phyloP scores from a whole-genome alignment of 139 green algal genomes.

The Monoraphidium neglectum region DNA sequence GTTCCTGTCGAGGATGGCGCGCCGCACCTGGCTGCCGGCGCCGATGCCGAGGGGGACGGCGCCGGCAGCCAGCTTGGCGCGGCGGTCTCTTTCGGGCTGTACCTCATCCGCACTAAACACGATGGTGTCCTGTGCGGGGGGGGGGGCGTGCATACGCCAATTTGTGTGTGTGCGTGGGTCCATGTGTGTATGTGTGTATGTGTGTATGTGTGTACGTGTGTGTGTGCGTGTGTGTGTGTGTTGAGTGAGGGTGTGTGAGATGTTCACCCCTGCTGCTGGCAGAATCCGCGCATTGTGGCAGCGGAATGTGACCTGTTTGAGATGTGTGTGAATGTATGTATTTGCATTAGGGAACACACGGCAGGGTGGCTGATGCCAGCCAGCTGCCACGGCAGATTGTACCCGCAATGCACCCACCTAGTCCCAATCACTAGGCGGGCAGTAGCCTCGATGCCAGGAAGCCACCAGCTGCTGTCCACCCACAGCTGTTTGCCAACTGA shows the following conservation, averaged over 20 bases:
- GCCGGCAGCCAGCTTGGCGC: background rate
- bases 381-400: too few relatives aligned
- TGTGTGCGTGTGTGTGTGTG: too few relatives aligned
- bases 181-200: background rate
- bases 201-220: background rate
- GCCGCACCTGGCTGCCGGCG: conserved; percentile 67
- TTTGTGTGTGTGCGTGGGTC: background rate
- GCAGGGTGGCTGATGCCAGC: too few relatives aligned
- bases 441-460: background rate
- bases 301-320: too few relatives aligned
- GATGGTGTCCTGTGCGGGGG: conserved; percentile 40
- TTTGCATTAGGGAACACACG: too few relatives aligned
- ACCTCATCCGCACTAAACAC: conserved; percentile 69
- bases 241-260: too few relatives aligned
- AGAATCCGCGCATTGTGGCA: too few relatives aligned
- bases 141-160: too few relatives aligned
- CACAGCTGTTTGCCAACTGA: background rate
- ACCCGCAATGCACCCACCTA: too few relatives aligned
- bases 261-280: too few relatives aligned
- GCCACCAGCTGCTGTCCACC: background rate
- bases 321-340: too few relatives aligned
- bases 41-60: conserved; percentile 43
- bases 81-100: conserved; percentile 41
- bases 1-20: conserved; percentile 96
- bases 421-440: too few relatives aligned